Conservation (phyloP, 129 eudicot species). For the Flaveria trinervia region DNA sequence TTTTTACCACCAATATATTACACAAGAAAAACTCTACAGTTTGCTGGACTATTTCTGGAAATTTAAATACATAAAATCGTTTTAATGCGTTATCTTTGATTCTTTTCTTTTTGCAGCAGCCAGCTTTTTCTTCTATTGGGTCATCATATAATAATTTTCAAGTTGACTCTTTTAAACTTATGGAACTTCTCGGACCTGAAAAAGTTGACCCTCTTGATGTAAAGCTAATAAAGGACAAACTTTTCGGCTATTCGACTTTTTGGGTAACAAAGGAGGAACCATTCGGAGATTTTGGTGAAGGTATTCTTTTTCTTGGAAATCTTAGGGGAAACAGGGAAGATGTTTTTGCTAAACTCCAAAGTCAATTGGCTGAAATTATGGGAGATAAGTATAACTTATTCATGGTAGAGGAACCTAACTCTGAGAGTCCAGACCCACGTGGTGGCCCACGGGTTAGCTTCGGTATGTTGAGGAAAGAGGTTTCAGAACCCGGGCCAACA, state of each 20-base stretch:
- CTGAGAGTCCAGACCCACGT: constrained; percentile 92
- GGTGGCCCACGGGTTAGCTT: constrained; percentile 99
- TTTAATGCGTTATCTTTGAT: not conserved
- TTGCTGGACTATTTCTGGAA: not conserved
- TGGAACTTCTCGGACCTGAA: constrained; percentile 98
- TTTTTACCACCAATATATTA: too few relatives aligned
- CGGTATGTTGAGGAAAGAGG: constrained; percentile 92
- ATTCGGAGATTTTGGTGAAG: constrained; percentile 93
- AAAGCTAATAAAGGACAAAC: constrained; percentile 78
- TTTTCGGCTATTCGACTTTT: constrained; percentile 92
- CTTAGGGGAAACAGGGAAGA: constrained; percentile 86
- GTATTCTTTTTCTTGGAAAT: constrained; percentile 94
- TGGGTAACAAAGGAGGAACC: constrained; percentile 98
- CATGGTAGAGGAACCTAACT: constrained; percentile 97
- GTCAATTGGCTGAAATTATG: constrained; percentile 72
- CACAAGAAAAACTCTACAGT: not conserved
- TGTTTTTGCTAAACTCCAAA: constrained; percentile 80
- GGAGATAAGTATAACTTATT: constrained; percentile 93
- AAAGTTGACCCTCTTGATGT: constrained; percentile 90
- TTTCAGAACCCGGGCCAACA: constrained; percentile 92
- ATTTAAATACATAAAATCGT: not conserved
- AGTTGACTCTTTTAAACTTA: constrained; percentile 83
- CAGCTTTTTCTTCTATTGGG: constrained; percentile 53
- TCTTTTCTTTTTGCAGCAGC: constrained; percentile 45
- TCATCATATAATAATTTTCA: constrained; percentile 71